Evolutionary conservation across 768 basidiomycete genomes (phyloP).

Genomic region (Pleurotus platypus): DNA sequence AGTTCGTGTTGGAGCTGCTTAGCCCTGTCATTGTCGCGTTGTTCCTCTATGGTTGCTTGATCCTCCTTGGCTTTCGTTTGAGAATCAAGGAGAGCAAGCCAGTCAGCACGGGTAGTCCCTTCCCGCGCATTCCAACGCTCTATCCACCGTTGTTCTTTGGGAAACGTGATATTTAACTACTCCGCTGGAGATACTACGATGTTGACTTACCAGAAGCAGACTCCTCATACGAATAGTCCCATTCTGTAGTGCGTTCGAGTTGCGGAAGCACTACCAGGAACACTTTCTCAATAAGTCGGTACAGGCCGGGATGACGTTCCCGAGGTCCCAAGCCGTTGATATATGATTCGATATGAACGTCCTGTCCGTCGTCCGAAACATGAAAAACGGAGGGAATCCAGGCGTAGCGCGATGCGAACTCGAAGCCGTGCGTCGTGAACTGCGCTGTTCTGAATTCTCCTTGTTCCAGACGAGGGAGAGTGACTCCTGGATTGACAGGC

Average conservation of each 20-base stretch:
- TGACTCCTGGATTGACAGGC: neutral
- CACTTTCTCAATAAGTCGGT: conserved; percentile 13
- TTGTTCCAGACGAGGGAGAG: neutral
- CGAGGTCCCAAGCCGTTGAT: conserved; percentile 15
- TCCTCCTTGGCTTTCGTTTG: neutral
- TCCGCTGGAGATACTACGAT: neutral
- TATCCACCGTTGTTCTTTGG: neutral
- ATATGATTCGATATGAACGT: conserved; percentile 14
- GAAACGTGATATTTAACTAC: neutral
- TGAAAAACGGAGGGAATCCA: conserved; percentile 16
- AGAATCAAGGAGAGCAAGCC: neutral
- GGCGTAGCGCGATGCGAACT: conserved; percentile 8
- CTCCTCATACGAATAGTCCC: neutral
- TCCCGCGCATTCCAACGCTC: neutral
- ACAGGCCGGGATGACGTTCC: conserved; percentile 9
- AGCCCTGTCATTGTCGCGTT: neutral
- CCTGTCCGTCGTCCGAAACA: conserved; percentile 10
- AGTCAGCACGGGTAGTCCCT: neutral
- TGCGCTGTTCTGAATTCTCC: neutral
- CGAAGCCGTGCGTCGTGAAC: neutral
- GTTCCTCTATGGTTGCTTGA: neutral
- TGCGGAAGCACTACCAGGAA: conserved; percentile 13
- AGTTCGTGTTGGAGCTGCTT: neutral
- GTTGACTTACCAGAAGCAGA: neutral
- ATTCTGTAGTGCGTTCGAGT: conserved; percentile 9